Evolutionary conservation across 1,139 yeast genomes (phyloP), one percentile per base, ranked within the genome.

Genomic region (Suhomyces maxii): DNA sequence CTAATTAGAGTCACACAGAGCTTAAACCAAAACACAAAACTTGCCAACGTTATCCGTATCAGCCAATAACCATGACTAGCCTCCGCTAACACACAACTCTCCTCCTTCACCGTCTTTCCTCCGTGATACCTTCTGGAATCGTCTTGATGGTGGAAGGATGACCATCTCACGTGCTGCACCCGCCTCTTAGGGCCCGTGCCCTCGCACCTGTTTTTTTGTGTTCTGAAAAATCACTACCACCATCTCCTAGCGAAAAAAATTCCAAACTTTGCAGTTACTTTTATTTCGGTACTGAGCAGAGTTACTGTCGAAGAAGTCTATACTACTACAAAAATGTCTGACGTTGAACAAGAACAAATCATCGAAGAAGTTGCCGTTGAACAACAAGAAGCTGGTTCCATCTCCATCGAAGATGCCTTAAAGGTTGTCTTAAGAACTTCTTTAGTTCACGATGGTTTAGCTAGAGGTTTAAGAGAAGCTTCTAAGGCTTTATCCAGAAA

Each of bases 401-500:
- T 93, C 81, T 83, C 98, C 75, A 86, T 93, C 66, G 99, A 95
- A 83, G 99, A 95, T 75, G 97, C 98, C 73, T 84, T 93, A 76
- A 89, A 91, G 83, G 95, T 90, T 73, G 99, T 93, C 72, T 86
- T 93, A 73, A 91, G 96, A 87, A 90, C 95, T 76, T 86, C 99
- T 64, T 86, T 95, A 75, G 89, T 91, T 72, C 96, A 90, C 84
- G 97, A 93, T 77, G 99, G 99, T 80, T 89, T 93, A 79, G 99
- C 98, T 76, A 93, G 99, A 84, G 99, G 99, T 84, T 87, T 93
- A 77, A 93, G 98, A 85, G 99, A 93, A 84, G 96, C 98, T 64
- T 89, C 97, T 72, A 93, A 93, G 89, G 98, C 98, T 76, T 86
- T 93, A 67, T 84, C 97, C 73, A 89, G 88, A 77, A 86, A 96